Evolutionary conservation across 371 early-diverging fungal species (phyloP).

Genomic region (Chytridiales sp.): DNA sequence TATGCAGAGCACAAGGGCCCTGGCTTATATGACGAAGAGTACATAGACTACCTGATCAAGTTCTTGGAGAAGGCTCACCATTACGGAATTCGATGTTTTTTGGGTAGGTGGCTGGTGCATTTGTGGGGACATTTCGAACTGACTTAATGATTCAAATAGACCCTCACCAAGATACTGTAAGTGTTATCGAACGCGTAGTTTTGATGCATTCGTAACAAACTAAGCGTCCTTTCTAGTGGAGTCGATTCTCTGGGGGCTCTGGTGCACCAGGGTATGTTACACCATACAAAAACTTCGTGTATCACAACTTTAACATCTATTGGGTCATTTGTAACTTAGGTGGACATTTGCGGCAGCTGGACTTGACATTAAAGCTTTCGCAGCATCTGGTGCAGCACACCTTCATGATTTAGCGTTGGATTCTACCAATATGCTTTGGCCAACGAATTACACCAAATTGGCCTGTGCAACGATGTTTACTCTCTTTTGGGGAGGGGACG

Average conservation of each 20-base stretch:
- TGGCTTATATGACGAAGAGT: conserved; percentile 82
- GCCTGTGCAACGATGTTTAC: conserved; percentile 85
- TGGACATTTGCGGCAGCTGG: conserved; percentile 85
- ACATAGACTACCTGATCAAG: conserved; percentile 70
- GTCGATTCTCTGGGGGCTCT: conserved; percentile 64
- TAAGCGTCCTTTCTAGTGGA: conserved; percentile 29
- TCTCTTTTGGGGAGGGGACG: conserved; percentile 77
- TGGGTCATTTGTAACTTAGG: conserved; percentile 28
- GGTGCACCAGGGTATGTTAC: conserved; percentile 69
- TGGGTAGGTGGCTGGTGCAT: conserved; percentile 58
- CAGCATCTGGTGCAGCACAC: conserved; percentile 71
- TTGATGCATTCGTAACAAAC: conserved; percentile 37
- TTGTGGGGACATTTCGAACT: background rate
- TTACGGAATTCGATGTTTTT: conserved; percentile 74
- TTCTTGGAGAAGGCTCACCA: conserved; percentile 61
- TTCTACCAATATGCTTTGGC: conserved; percentile 77
- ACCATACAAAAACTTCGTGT: background rate
- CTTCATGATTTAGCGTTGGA: conserved; percentile 60
- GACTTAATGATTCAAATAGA: conserved; percentile 12
- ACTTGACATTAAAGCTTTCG: conserved; percentile 63
- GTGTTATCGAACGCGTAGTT: background rate
- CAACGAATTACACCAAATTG: conserved; percentile 82
- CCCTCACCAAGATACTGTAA: conserved; percentile 50
- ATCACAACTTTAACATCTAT: background rate
- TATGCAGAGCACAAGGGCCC: conserved; percentile 46